These are phyloP conservation scores for Phoma sp. DNA, from an alignment of 2,329 filamentous ascomycete species.

Conservation along the genomic window DNA sequence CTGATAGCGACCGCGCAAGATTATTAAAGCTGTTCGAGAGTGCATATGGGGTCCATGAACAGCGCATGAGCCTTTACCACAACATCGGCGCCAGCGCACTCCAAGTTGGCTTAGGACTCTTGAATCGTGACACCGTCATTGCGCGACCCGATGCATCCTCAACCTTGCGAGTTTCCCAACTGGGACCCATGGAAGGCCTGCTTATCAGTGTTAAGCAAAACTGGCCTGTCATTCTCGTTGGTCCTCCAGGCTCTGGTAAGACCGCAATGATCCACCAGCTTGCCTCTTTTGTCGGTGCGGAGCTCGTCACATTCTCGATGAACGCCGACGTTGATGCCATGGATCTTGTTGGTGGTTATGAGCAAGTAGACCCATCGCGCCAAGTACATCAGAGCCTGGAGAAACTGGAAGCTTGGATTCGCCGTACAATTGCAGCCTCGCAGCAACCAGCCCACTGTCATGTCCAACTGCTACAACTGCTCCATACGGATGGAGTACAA, in stretches of 20 bases:
- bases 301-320: conserved; percentile 81
- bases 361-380: conserved; percentile 85
- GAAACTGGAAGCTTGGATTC: conserved; percentile 60
- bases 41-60: conserved; percentile 61
- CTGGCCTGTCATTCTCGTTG: conserved; percentile 88
- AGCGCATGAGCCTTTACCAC: conserved; percentile 64
- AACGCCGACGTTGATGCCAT: conserved; percentile 97
- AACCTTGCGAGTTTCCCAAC: conserved; percentile 53
- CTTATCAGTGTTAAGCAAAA: conserved; percentile 85
- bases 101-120: conserved; percentile 79
- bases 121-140: conserved; percentile 62
- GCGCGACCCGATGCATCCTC: conserved; percentile 34
- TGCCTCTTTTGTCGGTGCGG: conserved; percentile 77
- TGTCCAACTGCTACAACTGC: conserved; percentile 30
- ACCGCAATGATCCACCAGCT: conserved; percentile 79
- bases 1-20: conserved; percentile 67
- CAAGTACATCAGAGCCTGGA: conserved; percentile 68
- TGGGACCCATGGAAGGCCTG: conserved; percentile 81
- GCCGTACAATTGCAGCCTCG: conserved; percentile 37
- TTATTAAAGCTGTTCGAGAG: conserved; percentile 70
- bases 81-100: conserved; percentile 69
- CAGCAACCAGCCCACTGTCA: conserved; percentile 13
- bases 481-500: conserved; percentile 14
- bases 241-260: conserved; percentile 85
- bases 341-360: conserved; percentile 95